A percentile compares a stretch with the other conserved stretches of the same genome.
phyloP scores from a whole-genome alignment of 345 rosid species.

The Camelina sativa region DNA sequence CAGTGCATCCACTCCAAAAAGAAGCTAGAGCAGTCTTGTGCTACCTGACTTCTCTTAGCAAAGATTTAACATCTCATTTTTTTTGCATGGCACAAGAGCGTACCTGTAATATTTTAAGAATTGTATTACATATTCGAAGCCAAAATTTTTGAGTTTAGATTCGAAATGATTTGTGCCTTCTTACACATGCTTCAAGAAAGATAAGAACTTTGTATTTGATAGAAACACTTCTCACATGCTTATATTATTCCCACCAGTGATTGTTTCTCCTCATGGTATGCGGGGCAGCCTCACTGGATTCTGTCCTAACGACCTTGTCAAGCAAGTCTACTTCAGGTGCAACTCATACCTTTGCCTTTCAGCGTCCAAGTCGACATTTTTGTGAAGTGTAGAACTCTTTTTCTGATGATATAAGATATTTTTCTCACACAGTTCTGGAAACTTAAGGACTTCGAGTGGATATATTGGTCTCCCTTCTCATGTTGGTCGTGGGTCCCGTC shows the following conservation, averaged over 20 bases:
- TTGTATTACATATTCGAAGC: slow-evolving; percentile 17
- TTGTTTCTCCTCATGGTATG: slow-evolving; percentile 98
- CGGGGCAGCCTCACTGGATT: slow-evolving; percentile 89
- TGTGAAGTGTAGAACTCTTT: slow-evolving; percentile 15
- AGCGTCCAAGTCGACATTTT: neutral
- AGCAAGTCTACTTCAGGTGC: slow-evolving; percentile 89
- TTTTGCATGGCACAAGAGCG: slow-evolving; percentile 12
- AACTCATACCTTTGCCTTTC: slow-evolving; percentile 15
- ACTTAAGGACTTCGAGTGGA: slow-evolving; percentile 61
- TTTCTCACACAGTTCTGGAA: slow-evolving; percentile 59
- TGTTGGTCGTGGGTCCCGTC: slow-evolving; percentile 66
- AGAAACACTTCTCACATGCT: slow-evolving; percentile 37
- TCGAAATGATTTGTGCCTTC: slow-evolving; percentile 16
- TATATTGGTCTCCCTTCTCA: slow-evolving; percentile 69
- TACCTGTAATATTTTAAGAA: neutral
- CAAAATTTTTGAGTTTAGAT: slow-evolving; percentile 7
- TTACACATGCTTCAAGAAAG: slow-evolving; percentile 31
- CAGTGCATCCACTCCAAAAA: slow-evolving; percentile 14
- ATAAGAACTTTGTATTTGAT: slow-evolving; percentile 32
- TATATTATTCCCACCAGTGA: slow-evolving; percentile 59
- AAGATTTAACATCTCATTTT: slow-evolving; percentile 23
- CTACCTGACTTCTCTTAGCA: slow-evolving; percentile 23
- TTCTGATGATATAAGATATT: slow-evolving; percentile 21
- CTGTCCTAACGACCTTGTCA: slow-evolving; percentile 91
- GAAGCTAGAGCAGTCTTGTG: slow-evolving; percentile 23